Percentiles rank a stretch among this genome's conserved stretches.
Conservation (phyloP, 2,329 filamentous ascomycete species). For the Trichoderma koningii region DNA sequence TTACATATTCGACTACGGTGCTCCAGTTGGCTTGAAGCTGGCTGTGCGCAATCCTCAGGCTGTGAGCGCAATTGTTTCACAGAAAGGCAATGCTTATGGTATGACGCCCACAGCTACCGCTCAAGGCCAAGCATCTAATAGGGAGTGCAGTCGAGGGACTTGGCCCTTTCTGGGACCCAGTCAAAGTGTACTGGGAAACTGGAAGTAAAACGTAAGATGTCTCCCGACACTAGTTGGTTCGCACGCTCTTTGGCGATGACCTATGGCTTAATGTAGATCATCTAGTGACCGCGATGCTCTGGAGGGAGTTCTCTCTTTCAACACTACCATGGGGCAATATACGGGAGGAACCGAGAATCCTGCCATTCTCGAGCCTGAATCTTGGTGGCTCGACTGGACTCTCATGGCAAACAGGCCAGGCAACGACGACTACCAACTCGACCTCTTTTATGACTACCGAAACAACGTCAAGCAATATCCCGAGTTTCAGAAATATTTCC, state of each 20-base stretch:
- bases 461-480: conserved; percentile 12
- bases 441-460: conserved; percentile 1
- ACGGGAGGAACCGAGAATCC: neutral
- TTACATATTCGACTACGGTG: conserved; percentile 11
- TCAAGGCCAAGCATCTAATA: too few relatives aligned
- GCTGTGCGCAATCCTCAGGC: neutral
- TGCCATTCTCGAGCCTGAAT: neutral
- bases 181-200: neutral
- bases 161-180: neutral
- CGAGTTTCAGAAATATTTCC: conserved; percentile 1
- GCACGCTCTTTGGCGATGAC: neutral
- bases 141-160: neutral
- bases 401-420: neutral
- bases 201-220: neutral
- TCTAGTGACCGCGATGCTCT: neutral
- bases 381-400: neutral
- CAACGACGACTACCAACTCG: neutral
- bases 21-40: conserved; percentile 1
- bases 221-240: neutral
- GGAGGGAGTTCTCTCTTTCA: neutral
- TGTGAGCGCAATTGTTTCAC: neutral
- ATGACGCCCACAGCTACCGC: too few relatives aligned
- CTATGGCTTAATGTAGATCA: neutral
- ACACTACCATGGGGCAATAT: neutral
- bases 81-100: neutral